These are phyloP conservation scores for Phialophora macrospora DNA, from an alignment of 2,329 filamentous ascomycete genomes.

Conservation along the genomic window DNA sequence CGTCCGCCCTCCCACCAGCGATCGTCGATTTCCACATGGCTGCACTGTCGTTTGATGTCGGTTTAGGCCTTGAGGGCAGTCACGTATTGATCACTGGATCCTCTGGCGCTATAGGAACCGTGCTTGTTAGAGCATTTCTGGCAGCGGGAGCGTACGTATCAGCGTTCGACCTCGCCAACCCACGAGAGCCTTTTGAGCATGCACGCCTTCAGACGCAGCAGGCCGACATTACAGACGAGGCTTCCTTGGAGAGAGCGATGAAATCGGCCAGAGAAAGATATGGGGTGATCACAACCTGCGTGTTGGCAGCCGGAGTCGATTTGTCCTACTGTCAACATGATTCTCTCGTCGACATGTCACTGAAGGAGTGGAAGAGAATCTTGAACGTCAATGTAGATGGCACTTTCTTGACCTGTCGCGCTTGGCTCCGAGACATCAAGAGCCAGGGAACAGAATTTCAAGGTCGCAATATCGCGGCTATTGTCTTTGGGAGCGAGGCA, in stretches of 20 bases:
- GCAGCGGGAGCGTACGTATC: slow-evolving; percentile 52
- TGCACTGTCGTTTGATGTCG: slow-evolving; percentile 38
- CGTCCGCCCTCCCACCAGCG: background rate
- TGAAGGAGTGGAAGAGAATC: slow-evolving; percentile 48
- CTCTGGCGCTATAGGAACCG: slow-evolving; percentile 48
- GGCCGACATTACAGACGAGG: slow-evolving; percentile 47
- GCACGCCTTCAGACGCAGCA: slow-evolving; percentile 35
- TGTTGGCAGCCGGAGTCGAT: slow-evolving; percentile 53
- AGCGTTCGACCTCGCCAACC: slow-evolving; percentile 43
- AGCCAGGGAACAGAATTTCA: slow-evolving; percentile 25
- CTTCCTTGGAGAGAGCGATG: slow-evolving; percentile 45
- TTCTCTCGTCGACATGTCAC: slow-evolving; percentile 49
- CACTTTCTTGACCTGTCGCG: slow-evolving; percentile 51
- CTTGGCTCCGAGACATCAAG: slow-evolving; percentile 50
- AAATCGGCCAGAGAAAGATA: slow-evolving; percentile 42
- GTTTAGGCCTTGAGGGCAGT: slow-evolving; percentile 45
- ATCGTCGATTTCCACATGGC: slow-evolving; percentile 18
- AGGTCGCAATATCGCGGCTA: slow-evolving; percentile 47
- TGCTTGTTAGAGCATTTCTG: slow-evolving; percentile 49
- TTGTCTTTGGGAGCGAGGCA: slow-evolving; percentile 55
- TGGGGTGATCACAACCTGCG: slow-evolving; percentile 46
- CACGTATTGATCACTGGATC: slow-evolving; percentile 52
- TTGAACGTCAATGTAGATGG: slow-evolving; percentile 53
- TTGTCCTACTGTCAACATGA: slow-evolving; percentile 48
- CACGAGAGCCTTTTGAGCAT: slow-evolving; percentile 21